phyloP scores from a whole-genome alignment of 140 eudicot genomes.

The Oenanthe javanica region DNA sequence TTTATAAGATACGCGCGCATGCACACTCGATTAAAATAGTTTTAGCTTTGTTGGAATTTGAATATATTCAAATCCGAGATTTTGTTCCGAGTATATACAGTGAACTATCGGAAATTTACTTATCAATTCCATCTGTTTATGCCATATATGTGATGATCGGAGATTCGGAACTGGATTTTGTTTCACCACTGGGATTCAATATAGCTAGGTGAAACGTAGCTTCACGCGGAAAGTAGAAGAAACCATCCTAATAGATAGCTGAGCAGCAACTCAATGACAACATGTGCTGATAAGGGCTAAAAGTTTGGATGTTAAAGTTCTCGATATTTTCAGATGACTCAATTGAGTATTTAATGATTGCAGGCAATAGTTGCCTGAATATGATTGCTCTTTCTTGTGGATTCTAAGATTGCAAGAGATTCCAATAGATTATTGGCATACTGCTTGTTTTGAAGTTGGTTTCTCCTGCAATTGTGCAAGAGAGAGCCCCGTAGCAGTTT shows the following conservation, averaged over 20 bases:
- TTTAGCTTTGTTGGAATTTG: no score
- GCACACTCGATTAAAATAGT: no score
- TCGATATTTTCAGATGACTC: neutral
- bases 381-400: neutral
- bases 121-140: neutral
- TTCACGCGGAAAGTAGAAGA: neutral
- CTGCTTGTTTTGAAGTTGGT: neutral
- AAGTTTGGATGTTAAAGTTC: neutral
- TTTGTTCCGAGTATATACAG: no score
- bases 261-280: neutral
- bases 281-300: neutral
- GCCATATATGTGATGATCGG: neutral
- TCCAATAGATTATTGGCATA: neutral
- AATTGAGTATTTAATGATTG: neutral
- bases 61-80: no score
- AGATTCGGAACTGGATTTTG: no score
- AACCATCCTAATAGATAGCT: neutral
- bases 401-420: neutral
- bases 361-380: neutral
- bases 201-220: neutral
- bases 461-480: constrained; percentile 24
- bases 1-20: no score
- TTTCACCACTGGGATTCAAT: neutral
- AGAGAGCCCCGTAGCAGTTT: constrained; percentile 14
- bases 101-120: neutral